phyloP scores from a whole-genome alignment of 2,329 filamentous ascomycete species.

The Onygena corvina region DNA sequence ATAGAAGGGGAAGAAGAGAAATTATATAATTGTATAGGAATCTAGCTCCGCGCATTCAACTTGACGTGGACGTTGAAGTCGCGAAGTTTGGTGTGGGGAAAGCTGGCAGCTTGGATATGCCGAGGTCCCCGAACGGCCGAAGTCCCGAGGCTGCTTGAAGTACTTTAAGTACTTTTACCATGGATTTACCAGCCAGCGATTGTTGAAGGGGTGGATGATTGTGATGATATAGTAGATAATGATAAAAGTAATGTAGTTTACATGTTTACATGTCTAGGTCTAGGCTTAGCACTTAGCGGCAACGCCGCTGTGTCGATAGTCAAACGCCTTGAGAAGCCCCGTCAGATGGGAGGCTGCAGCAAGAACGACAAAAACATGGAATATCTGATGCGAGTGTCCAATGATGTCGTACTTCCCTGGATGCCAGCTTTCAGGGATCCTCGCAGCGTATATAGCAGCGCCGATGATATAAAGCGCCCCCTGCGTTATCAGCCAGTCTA shows the following conservation, averaged over 20 bases:
- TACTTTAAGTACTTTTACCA: too few species aligned
- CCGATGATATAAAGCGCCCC: conserved; percentile 76
- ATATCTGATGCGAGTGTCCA: conserved; percentile 91
- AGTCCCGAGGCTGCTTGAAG: too few species aligned
- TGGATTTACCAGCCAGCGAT: too few species aligned
- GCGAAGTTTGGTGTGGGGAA: too few species aligned
- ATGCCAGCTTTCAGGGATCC: conserved; percentile 68
- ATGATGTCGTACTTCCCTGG: conserved; percentile 80
- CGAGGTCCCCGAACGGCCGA: not conserved
- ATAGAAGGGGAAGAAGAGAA: not conserved
- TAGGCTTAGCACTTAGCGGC: conserved; percentile 38
- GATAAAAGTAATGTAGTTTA: not conserved
- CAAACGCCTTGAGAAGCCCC: conserved; percentile 72
- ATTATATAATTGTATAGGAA: too few species aligned
- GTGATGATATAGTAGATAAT: not conserved
- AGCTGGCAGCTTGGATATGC: not conserved
- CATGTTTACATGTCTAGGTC: too few species aligned
- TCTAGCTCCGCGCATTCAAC: too few species aligned
- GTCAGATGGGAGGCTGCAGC: conserved; percentile 72
- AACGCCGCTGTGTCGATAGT: conserved; percentile 59
- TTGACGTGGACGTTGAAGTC: too few species aligned
- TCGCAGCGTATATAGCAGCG: conserved; percentile 69
- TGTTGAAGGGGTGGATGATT: too few species aligned
- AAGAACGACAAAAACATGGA: conserved; percentile 76
- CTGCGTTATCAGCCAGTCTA: conserved; percentile 68